phyloP scores from a whole-genome alignment of 345 rosid genomes.

The Populus euphratica region DNA sequence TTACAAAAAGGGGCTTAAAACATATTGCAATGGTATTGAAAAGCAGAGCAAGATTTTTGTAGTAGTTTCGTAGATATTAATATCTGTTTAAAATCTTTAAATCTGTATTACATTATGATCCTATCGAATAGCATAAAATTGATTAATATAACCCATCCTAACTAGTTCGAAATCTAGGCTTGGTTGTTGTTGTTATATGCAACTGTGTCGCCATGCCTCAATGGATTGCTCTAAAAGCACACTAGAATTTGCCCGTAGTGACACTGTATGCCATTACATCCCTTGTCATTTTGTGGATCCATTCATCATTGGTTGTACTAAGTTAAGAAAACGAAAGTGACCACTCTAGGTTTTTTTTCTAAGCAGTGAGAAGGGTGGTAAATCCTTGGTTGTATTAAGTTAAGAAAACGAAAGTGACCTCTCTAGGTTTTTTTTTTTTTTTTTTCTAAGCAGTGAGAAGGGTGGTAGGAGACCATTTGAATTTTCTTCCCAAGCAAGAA shows the following conservation, averaged over 20 bases:
- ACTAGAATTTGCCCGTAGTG: background rate
- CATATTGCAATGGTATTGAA: too few species aligned
- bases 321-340: background rate
- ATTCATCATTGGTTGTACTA: background rate
- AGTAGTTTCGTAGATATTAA: too few species aligned
- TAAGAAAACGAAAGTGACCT: background rate
- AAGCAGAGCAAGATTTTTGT: too few species aligned
- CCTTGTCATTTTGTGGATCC: background rate
- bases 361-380: background rate
- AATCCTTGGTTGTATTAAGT: background rate
- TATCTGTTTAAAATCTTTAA: too few species aligned
- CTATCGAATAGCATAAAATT: too few species aligned
- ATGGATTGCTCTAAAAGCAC: background rate
- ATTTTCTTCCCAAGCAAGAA: background rate
- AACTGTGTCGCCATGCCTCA: background rate
- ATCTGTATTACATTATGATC: background rate
- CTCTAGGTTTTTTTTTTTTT: too few species aligned
- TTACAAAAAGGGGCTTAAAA: too few species aligned
- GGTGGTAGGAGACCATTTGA: constrained; percentile 1
- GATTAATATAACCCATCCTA: background rate
- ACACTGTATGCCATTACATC: background rate
- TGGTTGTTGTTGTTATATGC: background rate
- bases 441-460: background rate
- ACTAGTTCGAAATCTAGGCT: background rate
- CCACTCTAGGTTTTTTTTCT: background rate